A percentile compares a stretch with the other conserved stretches of the same genome.
These are phyloP conservation scores for Solanum clarkiae DNA, from an alignment of 257 asterid species.

Conservation along the genomic window DNA sequence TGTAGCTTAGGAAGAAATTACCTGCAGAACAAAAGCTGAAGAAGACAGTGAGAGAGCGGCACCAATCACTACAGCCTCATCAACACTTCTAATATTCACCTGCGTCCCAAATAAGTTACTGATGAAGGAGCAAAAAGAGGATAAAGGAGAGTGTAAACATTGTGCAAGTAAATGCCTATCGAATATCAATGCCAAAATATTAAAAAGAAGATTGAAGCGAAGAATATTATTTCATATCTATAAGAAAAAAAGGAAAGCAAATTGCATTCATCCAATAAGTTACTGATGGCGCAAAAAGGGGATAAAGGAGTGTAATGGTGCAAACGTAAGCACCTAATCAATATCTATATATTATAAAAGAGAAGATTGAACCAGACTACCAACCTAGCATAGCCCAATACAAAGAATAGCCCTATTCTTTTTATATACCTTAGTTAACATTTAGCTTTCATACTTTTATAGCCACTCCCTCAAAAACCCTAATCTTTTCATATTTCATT, in stretches of 20 bases:
- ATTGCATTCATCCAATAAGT: background rate
- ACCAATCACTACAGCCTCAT: conserved; percentile 98
- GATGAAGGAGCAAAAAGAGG: background rate
- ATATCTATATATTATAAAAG: background rate
- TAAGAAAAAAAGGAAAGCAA: background rate
- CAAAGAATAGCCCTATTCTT: background rate
- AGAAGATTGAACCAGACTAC: background rate
- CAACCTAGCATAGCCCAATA: background rate
- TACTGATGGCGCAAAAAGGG: background rate
- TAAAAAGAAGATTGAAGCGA: background rate
- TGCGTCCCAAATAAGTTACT: conserved; percentile 10
- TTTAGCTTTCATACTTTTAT: background rate
- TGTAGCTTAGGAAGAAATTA: conserved; percentile 8
- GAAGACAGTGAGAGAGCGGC: conserved; percentile 97
- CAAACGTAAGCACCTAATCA: background rate
- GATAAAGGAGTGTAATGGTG: background rate
- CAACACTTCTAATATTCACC: conserved; percentile 98
- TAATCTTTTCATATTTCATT: background rate
- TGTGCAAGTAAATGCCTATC: background rate
- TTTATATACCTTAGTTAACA: background rate
- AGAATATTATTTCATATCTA: background rate
- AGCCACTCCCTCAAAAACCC: background rate
- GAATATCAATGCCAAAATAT: background rate
- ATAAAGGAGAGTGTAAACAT: background rate
- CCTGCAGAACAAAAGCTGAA: conserved; percentile 99